A percentile compares a stretch with the other conserved stretches of the same genome.
These are phyloP conservation scores for Phycomyces blakesleeanus DNA, from an alignment of 192 early-diverging fungal genomes.

Conservation along the genomic window DNA sequence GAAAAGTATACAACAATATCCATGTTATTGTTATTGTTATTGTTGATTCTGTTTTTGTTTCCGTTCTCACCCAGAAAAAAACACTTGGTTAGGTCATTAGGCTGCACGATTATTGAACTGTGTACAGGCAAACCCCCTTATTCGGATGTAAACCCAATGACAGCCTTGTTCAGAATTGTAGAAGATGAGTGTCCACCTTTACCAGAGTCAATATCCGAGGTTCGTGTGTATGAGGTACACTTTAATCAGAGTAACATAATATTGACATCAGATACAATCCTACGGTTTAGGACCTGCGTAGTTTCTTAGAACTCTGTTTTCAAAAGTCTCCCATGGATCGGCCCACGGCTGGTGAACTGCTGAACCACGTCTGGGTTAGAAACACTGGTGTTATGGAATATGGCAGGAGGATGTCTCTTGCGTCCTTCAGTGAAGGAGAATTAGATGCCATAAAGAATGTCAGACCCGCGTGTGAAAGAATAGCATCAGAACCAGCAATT, in stretches of 20 bases:
- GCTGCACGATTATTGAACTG: constrained; percentile 92
- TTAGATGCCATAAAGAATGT: too few species aligned
- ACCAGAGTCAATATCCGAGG: constrained; percentile 70
- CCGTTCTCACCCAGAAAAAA: too few species aligned
- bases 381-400: constrained; percentile 1
- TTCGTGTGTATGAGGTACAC: constrained; percentile 2
- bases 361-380: constrained; percentile 76
- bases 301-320: constrained; percentile 85
- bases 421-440: constrained; percentile 9
- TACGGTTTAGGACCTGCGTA: constrained; percentile 50
- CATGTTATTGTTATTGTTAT: neutral
- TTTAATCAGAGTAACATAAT: neutral
- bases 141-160: constrained; percentile 77
- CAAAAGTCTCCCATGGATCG: constrained; percentile 70
- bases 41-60: neutral
- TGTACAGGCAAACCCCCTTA: constrained; percentile 93
- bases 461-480: neutral
- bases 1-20: neutral
- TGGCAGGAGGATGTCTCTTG: constrained; percentile 24
- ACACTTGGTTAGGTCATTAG: constrained; percentile 59
- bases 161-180: constrained; percentile 90
- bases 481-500: neutral
- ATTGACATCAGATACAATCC: neutral
- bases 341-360: constrained; percentile 67
- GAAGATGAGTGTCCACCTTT: constrained; percentile 88